phyloP scores from a whole-genome alignment of 371 early-diverging fungal genomes.

The Nematocida ausubeli region DNA sequence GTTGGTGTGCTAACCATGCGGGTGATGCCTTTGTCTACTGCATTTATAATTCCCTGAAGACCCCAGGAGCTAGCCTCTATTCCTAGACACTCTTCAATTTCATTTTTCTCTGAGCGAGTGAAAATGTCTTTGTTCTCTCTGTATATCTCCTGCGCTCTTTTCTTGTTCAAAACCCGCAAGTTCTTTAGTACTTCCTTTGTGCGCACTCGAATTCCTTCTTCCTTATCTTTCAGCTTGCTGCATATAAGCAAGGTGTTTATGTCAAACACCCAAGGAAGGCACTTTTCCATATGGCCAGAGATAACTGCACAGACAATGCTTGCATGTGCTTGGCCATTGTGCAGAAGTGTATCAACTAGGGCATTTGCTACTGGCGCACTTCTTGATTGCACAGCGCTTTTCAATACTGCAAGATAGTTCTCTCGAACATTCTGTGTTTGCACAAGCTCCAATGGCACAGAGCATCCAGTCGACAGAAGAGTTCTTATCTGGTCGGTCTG shows the following conservation, averaged over 20 bases:
- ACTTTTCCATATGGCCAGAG: not conserved
- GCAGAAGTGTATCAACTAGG: conserved; percentile 4
- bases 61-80: conserved; percentile 33
- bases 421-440: not conserved
- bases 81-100: conserved; percentile 13
- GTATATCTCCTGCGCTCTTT: conserved; percentile 32
- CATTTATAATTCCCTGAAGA: conserved; percentile 38
- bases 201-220: not conserved
- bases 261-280: not conserved
- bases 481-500: conserved; percentile 1
- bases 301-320: not conserved
- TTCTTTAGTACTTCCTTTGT: not conserved
- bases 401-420: not conserved
- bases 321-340: not conserved
- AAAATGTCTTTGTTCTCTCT: conserved; percentile 32
- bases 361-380: not conserved
- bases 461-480: not conserved
- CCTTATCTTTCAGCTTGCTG: not conserved
- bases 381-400: not conserved
- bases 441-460: not conserved
- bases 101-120: not conserved
- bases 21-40: conserved; percentile 39
- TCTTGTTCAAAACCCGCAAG: not conserved
- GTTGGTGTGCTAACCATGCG: conserved; percentile 9
- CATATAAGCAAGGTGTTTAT: not conserved